Evolutionary conservation across 768 basidiomycete genomes (phyloP), one percentile per base, ranked within the genome.

Genomic region (Filobasidium wieringae): DNA sequence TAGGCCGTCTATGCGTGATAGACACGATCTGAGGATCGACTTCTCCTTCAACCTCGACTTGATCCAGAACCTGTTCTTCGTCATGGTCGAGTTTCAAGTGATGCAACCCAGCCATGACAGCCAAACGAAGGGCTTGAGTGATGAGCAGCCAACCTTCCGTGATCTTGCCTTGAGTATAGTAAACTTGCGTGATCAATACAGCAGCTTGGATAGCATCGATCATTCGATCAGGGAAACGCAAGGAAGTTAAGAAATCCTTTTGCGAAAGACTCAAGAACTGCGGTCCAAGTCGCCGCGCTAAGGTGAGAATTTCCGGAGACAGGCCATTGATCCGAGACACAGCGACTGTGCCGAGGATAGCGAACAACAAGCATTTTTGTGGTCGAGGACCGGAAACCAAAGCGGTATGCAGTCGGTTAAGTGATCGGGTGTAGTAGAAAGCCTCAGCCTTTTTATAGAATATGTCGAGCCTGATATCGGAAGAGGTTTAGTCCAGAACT

Each of bases 81-180:
- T 50, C 39, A 26, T 53, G 53, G 15, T 53, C 57, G n/a, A 60
- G 11, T 2, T 40, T 34, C 22, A 56, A 32, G 6, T 34, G 43
- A 41, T 60, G 54, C 19, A 60, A 33, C 26, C 59, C 59, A 8
- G 32, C 26, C 4, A 34, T 33, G 36, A 56, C 30, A 4, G 59
- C 59, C 19, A 60, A 31, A 14, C 50, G 50, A 33, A 60, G n/a
- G 34, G 24, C 59, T 32, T 60, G 59, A 33, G 43, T 37, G 19
- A 37, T 53, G 8, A 60, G 29, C 26, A 51, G 55, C 59, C 59
- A 60, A 8, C 59, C 59, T 26, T 60, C 59, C 14, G 33, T 19
- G 15, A 60, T 31, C 37, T 54, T 55, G 15, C 53, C 59, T 17
- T 60, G 53, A 7, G 54, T 31, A 24, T 60, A 56, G 11, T 51